Evolutionary conservation across 495 filamentous ascomycete genomes (phyloP).

Genomic region (Trichocladium uniseriatum): DNA sequence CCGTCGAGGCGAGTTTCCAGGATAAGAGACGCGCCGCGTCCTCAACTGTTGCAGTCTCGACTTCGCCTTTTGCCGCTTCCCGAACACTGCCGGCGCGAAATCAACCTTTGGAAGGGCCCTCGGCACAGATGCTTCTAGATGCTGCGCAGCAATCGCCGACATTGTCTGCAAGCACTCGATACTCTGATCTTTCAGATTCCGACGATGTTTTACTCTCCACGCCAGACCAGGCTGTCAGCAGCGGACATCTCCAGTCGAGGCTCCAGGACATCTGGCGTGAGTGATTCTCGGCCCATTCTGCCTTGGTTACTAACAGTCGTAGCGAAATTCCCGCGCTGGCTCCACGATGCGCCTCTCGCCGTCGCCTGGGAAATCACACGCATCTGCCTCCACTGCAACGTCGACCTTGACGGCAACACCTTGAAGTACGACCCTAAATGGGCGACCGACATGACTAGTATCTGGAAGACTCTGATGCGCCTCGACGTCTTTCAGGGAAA

Average conservation of each 20-base stretch:
- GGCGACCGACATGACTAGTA: slow-evolving; percentile 18
- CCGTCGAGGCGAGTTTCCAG: slow-evolving; percentile 11
- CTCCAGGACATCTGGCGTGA: slow-evolving; percentile 27
- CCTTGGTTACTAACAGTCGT: background rate
- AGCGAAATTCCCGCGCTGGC: slow-evolving; percentile 32
- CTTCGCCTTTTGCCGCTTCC: too few species aligned
- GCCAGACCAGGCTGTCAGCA: background rate
- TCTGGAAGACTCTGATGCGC: slow-evolving; percentile 29
- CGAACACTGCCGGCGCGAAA: too few species aligned
- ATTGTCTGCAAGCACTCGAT: background rate
- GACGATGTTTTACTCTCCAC: too few species aligned
- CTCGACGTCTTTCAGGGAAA: slow-evolving; percentile 30
- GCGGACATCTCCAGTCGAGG: slow-evolving; percentile 5
- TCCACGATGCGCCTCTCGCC: slow-evolving; percentile 31
- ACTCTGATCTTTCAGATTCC: background rate
- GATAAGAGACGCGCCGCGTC: background rate
- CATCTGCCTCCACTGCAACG: slow-evolving; percentile 33
- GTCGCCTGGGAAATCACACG: slow-evolving; percentile 40
- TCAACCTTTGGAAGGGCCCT: too few species aligned
- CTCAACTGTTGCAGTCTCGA: too few species aligned
- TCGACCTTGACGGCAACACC: slow-evolving; percentile 23
- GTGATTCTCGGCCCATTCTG: background rate
- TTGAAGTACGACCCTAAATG: slow-evolving; percentile 31
- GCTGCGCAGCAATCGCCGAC: background rate
- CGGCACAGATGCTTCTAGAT: background rate